phyloP scores from a whole-genome alignment of 2,329 filamentous ascomycete genomes.

The Scedosporium boydii region DNA sequence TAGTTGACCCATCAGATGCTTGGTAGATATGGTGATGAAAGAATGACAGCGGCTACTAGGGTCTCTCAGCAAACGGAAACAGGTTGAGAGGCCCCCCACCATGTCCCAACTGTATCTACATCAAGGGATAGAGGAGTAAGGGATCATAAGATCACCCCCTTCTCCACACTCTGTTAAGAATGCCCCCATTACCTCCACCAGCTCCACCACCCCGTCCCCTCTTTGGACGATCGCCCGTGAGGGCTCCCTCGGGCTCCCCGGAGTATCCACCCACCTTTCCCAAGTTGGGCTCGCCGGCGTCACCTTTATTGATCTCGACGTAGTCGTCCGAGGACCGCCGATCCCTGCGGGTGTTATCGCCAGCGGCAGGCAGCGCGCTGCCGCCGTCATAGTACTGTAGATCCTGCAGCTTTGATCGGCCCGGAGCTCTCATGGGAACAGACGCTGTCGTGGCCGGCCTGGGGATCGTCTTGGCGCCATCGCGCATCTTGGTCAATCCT shows the following conservation, averaged over 20 bases:
- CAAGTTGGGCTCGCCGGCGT: slow-evolving; percentile 10
- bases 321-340: slow-evolving; percentile 19
- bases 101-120: too few relatives aligned
- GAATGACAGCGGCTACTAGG: background rate
- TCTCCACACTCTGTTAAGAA: background rate
- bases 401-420: background rate
- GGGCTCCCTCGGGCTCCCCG: background rate
- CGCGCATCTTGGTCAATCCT: slow-evolving; percentile 34
- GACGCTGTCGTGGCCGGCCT: background rate
- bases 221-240: background rate
- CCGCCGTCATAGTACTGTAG: background rate
- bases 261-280: background rate
- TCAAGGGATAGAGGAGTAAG: background rate
- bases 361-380: background rate
- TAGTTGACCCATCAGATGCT: background rate
- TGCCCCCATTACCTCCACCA: background rate
- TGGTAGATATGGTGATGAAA: background rate
- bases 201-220: background rate
- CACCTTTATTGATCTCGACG: slow-evolving; percentile 21
- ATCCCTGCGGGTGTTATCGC: background rate
- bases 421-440: background rate
- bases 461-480: slow-evolving; percentile 3
- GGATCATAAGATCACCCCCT: background rate
- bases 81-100: background rate
- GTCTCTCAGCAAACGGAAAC: background rate